These are phyloP conservation scores for Fomitopsis pinicola DNA, from an alignment of 1,284 basidiomycete species.

Conservation along the genomic window DNA sequence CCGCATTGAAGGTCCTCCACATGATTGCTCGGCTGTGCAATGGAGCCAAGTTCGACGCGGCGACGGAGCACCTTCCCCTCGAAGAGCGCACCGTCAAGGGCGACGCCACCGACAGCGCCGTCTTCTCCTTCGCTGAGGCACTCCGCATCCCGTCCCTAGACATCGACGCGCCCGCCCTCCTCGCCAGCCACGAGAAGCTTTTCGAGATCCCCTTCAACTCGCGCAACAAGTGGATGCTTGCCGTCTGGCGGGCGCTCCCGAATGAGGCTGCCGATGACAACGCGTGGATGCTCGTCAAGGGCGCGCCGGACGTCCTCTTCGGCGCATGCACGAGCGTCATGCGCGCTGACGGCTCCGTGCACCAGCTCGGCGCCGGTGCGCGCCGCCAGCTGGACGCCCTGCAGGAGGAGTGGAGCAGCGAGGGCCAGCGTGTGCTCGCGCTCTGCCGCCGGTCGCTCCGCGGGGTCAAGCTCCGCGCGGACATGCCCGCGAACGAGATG, in stretches of 20 bases:
- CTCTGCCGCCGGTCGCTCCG: conserved; percentile 33
- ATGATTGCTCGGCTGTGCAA: conserved; percentile 56
- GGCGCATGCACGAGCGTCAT: conserved; percentile 39
- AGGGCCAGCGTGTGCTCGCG: conserved; percentile 62
- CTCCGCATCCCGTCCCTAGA: conserved; percentile 24
- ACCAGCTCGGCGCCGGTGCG: conserved; percentile 29
- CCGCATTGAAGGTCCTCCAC: conserved; percentile 32
- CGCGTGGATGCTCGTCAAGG: conserved; percentile 46
- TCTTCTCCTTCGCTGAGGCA: conserved; percentile 55
- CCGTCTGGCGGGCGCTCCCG: conserved; percentile 23
- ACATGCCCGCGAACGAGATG: conserved; percentile 30
- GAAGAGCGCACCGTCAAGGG: conserved; percentile 49
- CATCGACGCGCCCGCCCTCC: conserved; percentile 20
- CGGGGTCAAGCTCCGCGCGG: conserved; percentile 22
- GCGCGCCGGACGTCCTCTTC: conserved; percentile 57
- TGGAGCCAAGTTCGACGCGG: conserved; percentile 51
- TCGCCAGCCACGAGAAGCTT: conserved; percentile 26
- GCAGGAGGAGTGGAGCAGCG: conserved; percentile 49
- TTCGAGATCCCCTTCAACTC: conserved; percentile 59
- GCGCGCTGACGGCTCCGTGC: conserved; percentile 31
- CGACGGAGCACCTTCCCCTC: conserved; percentile 20
- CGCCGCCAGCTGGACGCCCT: conserved; percentile 29
- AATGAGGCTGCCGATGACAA: conserved; percentile 4
- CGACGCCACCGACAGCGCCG: conserved; percentile 61
- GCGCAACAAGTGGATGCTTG: conserved; percentile 66